Conservation (phyloP, 2,329 filamentous ascomycete genomes). For the Helminthosporium solani region DNA sequence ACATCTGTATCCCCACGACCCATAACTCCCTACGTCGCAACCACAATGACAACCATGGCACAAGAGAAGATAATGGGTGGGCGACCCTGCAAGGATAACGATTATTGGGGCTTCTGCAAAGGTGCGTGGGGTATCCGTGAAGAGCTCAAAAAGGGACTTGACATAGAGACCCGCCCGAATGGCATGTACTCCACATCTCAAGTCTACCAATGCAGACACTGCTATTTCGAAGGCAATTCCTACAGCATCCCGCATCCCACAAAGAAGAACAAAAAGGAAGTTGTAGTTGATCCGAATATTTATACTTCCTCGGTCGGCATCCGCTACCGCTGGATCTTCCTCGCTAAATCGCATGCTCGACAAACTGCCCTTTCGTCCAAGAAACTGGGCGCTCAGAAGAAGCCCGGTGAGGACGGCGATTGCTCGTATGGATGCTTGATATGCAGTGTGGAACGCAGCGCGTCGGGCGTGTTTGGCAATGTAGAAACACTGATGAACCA, state of each 20-base stretch:
- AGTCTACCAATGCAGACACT: constrained; percentile 40
- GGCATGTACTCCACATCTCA: constrained; percentile 39
- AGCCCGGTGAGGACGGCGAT: constrained; percentile 10
- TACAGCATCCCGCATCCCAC: constrained; percentile 23
- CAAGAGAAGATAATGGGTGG: constrained; percentile 35
- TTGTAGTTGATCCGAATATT: constrained; percentile 32
- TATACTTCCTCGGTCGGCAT: constrained; percentile 29
- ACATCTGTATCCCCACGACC: constrained; percentile 5
- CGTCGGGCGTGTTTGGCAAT: constrained; percentile 39
- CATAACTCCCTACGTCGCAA: constrained; percentile 11
- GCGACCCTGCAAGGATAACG: constrained; percentile 42
- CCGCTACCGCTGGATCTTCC: constrained; percentile 42
- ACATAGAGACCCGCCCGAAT: constrained; percentile 28
- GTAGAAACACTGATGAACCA: constrained; percentile 45
- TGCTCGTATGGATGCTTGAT: constrained; percentile 41
- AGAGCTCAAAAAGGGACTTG: constrained; percentile 36
- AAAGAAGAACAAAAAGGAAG: constrained; percentile 31
- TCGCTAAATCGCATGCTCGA: constrained; percentile 41
- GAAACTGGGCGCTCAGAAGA: constrained; percentile 14
- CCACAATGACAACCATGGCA: constrained; percentile 18
- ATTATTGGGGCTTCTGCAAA: constrained; percentile 46
- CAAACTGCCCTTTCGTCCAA: constrained; percentile 9
- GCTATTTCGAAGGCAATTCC: constrained; percentile 36
- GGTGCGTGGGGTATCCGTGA: constrained; percentile 41
- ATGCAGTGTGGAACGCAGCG: constrained; percentile 34